Conservation (phyloP, 129 eudicot species). For the Gnaphalium uliginosum region DNA sequence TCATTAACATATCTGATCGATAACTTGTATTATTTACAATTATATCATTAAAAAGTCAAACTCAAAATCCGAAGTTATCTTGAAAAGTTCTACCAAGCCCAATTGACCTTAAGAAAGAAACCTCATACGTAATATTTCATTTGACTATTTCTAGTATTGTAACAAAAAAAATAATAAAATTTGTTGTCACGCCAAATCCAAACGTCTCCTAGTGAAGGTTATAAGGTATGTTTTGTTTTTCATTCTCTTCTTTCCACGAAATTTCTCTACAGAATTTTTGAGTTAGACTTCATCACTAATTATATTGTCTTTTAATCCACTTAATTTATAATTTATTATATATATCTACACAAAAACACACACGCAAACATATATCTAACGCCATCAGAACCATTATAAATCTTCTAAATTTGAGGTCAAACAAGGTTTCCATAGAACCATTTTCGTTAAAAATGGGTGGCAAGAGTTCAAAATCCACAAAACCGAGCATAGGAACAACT, state of each 20-base stretch:
- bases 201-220: conserved; percentile 1
- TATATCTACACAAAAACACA: neutral
- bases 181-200: no score
- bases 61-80: no score
- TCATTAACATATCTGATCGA: no score
- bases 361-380: neutral
- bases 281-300: neutral
- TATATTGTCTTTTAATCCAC: neutral
- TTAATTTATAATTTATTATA: neutral
- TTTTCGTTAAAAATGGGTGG: neutral
- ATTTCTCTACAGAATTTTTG: conserved; percentile 8
- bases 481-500: neutral
- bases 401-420: neutral
- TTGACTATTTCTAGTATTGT: no score
- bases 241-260: conserved; percentile 13
- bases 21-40: no score
- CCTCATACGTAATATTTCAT: no score
- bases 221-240: conserved; percentile 1
- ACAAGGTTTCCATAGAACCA: neutral
- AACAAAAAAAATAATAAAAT: no score
- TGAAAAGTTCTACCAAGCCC: no score
- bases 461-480: neutral
- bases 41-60: no score
- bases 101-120: no score
- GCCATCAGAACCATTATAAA: neutral